These are phyloP conservation scores for Haplosporangium sp. DNA, from an alignment of 371 early-diverging fungal genomes.

Conservation along the genomic window DNA sequence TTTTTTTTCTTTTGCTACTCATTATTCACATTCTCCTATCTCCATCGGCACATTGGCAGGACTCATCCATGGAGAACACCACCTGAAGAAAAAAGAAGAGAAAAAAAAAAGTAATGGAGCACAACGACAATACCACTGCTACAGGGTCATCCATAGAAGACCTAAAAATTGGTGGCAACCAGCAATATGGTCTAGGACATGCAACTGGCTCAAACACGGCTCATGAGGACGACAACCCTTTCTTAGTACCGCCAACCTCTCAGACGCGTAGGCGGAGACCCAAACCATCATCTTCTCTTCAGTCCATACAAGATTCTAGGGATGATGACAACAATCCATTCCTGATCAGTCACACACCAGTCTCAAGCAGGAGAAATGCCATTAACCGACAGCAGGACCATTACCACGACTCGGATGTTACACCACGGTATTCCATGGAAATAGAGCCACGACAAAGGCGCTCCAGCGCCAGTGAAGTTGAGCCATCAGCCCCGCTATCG, in stretches of 20 bases:
- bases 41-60: too few relatives aligned
- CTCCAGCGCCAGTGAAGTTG: background rate
- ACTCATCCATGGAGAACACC: too few relatives aligned
- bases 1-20: too few relatives aligned
- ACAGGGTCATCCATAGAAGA: too few relatives aligned
- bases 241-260: background rate
- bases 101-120: too few relatives aligned
- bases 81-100: too few relatives aligned
- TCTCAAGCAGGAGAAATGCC: background rate
- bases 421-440: background rate
- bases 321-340: slow-evolving; percentile 18
- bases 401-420: background rate
- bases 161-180: slow-evolving; percentile 9
- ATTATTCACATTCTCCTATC: too few relatives aligned
- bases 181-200: background rate
- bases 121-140: too few relatives aligned
- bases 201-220: background rate
- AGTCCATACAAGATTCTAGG: background rate
- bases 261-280: background rate
- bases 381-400: background rate
- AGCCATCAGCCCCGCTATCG: background rate
- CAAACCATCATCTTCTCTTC: background rate
- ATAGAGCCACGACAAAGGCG: background rate
- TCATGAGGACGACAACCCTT: slow-evolving; percentile 30
- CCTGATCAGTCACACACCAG: slow-evolving; percentile 6